Evolutionary conservation across 2,329 filamentous ascomycete species (phyloP).

Genomic region (Xylariaceae sp.): DNA sequence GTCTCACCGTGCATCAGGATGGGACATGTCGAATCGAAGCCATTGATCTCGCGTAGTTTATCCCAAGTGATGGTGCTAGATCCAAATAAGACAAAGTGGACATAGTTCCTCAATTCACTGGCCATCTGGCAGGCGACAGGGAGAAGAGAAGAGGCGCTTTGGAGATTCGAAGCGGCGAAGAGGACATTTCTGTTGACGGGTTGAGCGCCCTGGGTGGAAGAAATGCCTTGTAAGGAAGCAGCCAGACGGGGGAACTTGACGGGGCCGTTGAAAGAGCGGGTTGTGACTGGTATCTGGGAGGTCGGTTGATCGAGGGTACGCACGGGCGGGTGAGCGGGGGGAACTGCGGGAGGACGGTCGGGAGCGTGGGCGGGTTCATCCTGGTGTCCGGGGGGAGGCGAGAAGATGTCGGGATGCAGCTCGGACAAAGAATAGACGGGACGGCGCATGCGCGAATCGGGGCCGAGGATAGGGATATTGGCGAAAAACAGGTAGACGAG

Average conservation of each 20-base stretch:
- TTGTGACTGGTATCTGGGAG: no score
- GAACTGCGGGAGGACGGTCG: no score
- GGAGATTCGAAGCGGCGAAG: constrained; percentile 72
- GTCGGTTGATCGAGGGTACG: constrained; percentile 6
- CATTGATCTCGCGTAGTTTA: constrained; percentile 72
- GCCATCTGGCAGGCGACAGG: constrained; percentile 89
- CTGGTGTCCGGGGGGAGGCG: constrained; percentile 2
- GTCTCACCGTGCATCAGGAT: constrained; percentile 55
- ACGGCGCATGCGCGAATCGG: constrained; percentile 36
- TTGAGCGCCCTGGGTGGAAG: constrained; percentile 48
- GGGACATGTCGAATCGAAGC: constrained; percentile 66
- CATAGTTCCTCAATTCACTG: constrained; percentile 60
- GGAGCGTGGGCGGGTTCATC: constrained; percentile 7
- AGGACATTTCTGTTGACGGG: constrained; percentile 65
- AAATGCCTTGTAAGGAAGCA: constrained; percentile 57
- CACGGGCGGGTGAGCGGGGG: constrained; percentile 1
- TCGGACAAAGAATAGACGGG: constrained; percentile 33
- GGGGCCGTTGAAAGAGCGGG: constrained; percentile 61
- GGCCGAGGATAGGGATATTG: constrained; percentile 52
- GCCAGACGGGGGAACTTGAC: constrained; percentile 66
- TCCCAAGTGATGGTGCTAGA: constrained; percentile 65
- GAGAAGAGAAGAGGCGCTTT: constrained; percentile 67
- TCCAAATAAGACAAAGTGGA: constrained; percentile 80
- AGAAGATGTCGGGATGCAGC: constrained; percentile 5
- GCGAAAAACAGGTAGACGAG: constrained; percentile 61